A percentile compares a stretch with the other conserved stretches of the same genome.
These are phyloP conservation scores for Passiflora organensis DNA, from an alignment of 345 rosid genomes.

Conservation along the genomic window DNA sequence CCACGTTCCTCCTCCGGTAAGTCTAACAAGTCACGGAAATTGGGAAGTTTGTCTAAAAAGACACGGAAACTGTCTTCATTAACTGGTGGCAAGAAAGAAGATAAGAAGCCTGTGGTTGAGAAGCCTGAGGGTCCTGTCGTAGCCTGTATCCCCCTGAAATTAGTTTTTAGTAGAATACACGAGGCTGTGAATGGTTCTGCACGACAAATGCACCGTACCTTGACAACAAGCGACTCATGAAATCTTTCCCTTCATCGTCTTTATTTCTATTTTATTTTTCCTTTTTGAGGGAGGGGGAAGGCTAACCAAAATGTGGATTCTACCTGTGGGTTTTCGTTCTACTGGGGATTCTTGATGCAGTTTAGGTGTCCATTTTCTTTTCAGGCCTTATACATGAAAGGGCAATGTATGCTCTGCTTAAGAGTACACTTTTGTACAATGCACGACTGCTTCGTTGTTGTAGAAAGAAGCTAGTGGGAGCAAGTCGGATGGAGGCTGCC, in stretches of 20 bases:
- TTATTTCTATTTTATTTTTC: too few relatives aligned
- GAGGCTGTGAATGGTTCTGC: conserved; percentile 76
- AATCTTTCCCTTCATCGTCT: too few relatives aligned
- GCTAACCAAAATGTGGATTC: conserved; percentile 7
- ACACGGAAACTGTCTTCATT: conserved; percentile 74
- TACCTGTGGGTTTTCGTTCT: background rate
- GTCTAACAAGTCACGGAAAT: conserved; percentile 27
- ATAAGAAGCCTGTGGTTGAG: conserved; percentile 35
- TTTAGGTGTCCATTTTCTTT: background rate
- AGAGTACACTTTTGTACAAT: conserved; percentile 9
- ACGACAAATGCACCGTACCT: conserved; percentile 14
- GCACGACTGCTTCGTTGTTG: background rate
- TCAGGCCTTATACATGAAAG: background rate
- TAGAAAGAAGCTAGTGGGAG: background rate
- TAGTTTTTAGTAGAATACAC: conserved; percentile 88
- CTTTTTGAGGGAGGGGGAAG: too few relatives aligned
- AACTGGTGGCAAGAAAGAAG: conserved; percentile 47
- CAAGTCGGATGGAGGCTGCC: conserved; percentile 2
- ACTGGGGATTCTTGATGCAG: background rate
- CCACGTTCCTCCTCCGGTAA: conserved; percentile 10
- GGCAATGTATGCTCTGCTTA: background rate
- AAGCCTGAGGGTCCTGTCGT: conserved; percentile 60
- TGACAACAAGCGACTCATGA: conserved; percentile 15
- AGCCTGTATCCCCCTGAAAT: conserved; percentile 76
- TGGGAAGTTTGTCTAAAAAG: conserved; percentile 50